A percentile compares a stretch with the other conserved stretches of the same genome.
These are phyloP conservation scores for Staphylotrichum longicolle DNA, from an alignment of 495 filamentous ascomycete species.

Conservation along the genomic window DNA sequence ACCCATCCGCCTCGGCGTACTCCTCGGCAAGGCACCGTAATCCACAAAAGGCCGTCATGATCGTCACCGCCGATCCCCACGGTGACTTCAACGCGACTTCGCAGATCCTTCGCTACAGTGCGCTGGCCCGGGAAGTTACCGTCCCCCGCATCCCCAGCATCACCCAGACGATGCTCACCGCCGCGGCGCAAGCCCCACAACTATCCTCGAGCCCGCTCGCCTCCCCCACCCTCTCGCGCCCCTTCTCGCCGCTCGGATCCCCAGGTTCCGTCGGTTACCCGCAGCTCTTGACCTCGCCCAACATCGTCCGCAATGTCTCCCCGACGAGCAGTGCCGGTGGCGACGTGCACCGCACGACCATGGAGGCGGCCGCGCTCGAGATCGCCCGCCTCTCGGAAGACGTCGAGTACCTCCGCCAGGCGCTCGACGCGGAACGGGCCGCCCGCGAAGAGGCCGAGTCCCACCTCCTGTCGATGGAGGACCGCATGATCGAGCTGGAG, in stretches of 20 bases:
- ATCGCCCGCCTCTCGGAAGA: constrained; percentile 72
- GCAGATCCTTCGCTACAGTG: constrained; percentile 93
- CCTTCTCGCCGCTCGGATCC: constrained; percentile 44
- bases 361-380: constrained; percentile 71
- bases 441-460: constrained; percentile 59
- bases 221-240: constrained; percentile 34
- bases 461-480: constrained; percentile 59
- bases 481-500: constrained; percentile 69
- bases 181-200: constrained; percentile 26
- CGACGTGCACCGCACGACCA: constrained; percentile 60
- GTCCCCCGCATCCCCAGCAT: constrained; percentile 83
- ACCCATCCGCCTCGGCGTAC: constrained; percentile 62
- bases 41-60: constrained; percentile 89
- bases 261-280: constrained; percentile 33
- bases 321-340: constrained; percentile 51
- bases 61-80: constrained; percentile 89
- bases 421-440: constrained; percentile 55
- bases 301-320: constrained; percentile 32
- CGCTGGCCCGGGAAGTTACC: constrained; percentile 87
- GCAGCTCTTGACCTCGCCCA: constrained; percentile 24
- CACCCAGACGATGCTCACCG: constrained; percentile 45
- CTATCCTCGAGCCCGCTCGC: constrained; percentile 36
- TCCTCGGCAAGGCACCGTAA: constrained; percentile 44
- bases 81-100: constrained; percentile 96
- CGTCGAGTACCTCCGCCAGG: constrained; percentile 66